These are phyloP conservation scores for Fusarium mexicanum DNA, from an alignment of 2,329 filamentous ascomycete species.

Conservation along the genomic window DNA sequence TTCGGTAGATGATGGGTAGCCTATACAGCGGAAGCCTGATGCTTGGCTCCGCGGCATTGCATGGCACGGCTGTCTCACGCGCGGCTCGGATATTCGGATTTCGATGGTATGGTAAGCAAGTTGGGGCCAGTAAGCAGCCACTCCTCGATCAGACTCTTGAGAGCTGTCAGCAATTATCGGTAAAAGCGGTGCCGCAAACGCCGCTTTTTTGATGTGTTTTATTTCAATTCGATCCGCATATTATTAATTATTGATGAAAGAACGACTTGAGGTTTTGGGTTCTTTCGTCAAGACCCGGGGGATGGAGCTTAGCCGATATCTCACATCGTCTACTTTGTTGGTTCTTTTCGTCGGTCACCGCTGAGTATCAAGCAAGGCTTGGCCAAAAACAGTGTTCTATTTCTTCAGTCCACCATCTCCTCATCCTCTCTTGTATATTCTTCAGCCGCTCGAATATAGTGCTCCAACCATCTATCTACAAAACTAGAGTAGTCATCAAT, in stretches of 20 bases:
- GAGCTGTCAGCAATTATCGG: not conserved
- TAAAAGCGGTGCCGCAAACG: not conserved
- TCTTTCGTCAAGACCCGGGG: accelerated
- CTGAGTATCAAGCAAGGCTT: too few relatives aligned
- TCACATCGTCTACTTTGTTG: not conserved
- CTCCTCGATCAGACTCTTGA: not conserved
- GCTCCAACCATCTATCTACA: not conserved
- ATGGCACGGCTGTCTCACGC: not conserved
- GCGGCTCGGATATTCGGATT: not conserved
- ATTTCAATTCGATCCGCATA: accelerated
- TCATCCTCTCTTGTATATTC: not conserved
- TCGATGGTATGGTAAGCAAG: not conserved
- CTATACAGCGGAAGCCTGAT: too few relatives aligned
- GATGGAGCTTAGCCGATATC: not conserved
- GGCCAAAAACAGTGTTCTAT: not conserved
- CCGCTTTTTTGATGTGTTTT: not conserved
- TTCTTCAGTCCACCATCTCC: not conserved
- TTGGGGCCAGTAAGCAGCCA: not conserved
- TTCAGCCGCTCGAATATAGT: not conserved
- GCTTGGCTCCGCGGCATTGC: not conserved
- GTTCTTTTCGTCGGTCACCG: not conserved
- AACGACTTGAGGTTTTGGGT: not conserved
- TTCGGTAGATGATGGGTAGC: not conserved
- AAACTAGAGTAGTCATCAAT: not conserved
- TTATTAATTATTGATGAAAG: not conserved